Conservation (phyloP, 2,329 filamentous ascomycete genomes). For the Fusarium pilosicola region DNA sequence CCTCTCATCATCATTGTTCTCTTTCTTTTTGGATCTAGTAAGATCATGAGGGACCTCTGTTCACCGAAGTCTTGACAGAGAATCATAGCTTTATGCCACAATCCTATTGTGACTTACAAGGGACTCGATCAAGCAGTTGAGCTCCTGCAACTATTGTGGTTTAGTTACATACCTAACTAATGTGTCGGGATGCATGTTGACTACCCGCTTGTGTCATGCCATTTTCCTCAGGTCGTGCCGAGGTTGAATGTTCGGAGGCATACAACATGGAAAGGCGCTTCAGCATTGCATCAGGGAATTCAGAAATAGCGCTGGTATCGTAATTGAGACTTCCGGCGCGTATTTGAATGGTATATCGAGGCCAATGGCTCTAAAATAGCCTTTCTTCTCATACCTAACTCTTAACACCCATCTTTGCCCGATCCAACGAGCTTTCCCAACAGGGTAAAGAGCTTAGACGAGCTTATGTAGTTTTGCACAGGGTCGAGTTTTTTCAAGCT, state of each 20-base stretch:
- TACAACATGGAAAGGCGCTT: not conserved
- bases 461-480: constrained; percentile 30
- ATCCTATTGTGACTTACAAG: not conserved
- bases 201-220: not conserved
- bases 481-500: constrained; percentile 6
- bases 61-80: not conserved
- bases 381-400: not conserved
- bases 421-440: constrained; percentile 35
- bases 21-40: not conserved
- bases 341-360: not conserved
- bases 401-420: constrained; percentile 1
- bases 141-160: not conserved
- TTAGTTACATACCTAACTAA: not conserved
- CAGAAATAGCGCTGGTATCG: not conserved
- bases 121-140: constrained; percentile 11
- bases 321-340: not conserved
- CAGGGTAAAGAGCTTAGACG: constrained; percentile 43
- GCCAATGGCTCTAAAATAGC: constrained; percentile 26
- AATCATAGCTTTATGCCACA: not conserved
- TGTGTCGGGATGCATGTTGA: not conserved
- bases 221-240: constrained; percentile 7
- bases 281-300: not conserved
- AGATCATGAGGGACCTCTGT: not conserved
- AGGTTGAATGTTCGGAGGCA: constrained; percentile 19
- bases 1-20: not conserved